These are phyloP conservation scores for Dalechampia spathulata DNA, from an alignment of 441 rosid species.

Conservation along the genomic window DNA sequence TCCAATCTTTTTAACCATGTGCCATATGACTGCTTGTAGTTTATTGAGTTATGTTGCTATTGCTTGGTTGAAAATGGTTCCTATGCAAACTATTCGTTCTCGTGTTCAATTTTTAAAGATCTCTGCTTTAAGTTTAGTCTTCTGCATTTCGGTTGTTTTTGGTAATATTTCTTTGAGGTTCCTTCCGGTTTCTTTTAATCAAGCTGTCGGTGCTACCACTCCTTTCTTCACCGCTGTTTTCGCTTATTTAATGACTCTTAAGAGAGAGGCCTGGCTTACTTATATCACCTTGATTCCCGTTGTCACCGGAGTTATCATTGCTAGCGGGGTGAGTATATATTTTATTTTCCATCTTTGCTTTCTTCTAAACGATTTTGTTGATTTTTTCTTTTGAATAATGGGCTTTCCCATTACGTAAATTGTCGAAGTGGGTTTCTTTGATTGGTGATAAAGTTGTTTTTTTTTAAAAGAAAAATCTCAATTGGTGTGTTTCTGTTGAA, in stretches of 20 bases:
- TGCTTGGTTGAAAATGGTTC: conserved; percentile 89
- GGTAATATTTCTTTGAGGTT: conserved; percentile 76
- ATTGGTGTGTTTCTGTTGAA: background rate
- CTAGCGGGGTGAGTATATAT: conserved; percentile 56
- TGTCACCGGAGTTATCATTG: conserved; percentile 82
- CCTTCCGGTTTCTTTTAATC: conserved; percentile 78
- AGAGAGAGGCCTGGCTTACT: conserved; percentile 91
- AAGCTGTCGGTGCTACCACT: conserved; percentile 90
- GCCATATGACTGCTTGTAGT: conserved; percentile 94
- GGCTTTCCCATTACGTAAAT: background rate
- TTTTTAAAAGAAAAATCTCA: too few species aligned
- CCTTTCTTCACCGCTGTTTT: conserved; percentile 91
- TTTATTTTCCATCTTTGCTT: background rate
- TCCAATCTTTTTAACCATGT: conserved; percentile 90
- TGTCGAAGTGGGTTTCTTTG: conserved; percentile 3
- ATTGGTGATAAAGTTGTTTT: background rate
- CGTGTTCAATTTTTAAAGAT: conserved; percentile 74
- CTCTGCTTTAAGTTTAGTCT: conserved; percentile 67
- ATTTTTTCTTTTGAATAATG: background rate
- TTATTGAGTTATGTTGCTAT: conserved; percentile 75
- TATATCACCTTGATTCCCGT: conserved; percentile 77
- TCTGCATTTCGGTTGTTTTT: conserved; percentile 85
- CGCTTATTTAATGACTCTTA: conserved; percentile 69
- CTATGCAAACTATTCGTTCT: conserved; percentile 86
- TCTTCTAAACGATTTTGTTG: background rate